phyloP scores from a whole-genome alignment of 768 basidiomycete genomes.

The Tulasnella sp. region DNA sequence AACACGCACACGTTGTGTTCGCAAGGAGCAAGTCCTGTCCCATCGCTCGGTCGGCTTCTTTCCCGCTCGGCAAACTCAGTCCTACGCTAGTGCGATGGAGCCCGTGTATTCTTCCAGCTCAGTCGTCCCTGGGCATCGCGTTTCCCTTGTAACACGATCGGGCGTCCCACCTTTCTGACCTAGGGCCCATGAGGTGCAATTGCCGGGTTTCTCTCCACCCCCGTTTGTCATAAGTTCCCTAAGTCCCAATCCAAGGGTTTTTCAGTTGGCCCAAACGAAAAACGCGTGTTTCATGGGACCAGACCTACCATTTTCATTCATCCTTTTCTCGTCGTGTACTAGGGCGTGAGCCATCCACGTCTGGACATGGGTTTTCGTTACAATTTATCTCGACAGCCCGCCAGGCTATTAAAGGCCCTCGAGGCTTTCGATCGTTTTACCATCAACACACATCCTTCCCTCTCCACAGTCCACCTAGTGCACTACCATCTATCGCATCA shows the following conservation, averaged over 20 bases:
- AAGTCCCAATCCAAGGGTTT: too few relatives aligned
- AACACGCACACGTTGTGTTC: conserved; percentile 7
- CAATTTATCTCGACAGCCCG: too few relatives aligned
- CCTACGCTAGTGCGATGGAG: conserved; percentile 1
- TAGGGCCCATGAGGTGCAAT: conserved; percentile 5
- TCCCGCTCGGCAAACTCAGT: conserved; percentile 14
- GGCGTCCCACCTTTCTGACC: conserved; percentile 1
- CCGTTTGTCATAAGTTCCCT: neutral
- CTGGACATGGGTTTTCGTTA: too few relatives aligned
- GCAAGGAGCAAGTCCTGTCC: conserved; percentile 3
- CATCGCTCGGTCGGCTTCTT: neutral
- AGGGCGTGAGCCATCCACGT: too few relatives aligned
- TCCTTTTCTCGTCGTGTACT: neutral
- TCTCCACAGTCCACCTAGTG: too few relatives aligned
- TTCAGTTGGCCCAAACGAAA: too few relatives aligned
- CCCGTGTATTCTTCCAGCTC: neutral
- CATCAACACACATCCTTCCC: too few relatives aligned
- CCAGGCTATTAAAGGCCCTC: too few relatives aligned
- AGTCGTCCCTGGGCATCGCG: conserved; percentile 8
- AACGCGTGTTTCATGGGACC: neutral
- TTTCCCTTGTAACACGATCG: conserved; percentile 4
- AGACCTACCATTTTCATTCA: neutral
- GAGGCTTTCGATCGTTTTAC: too few relatives aligned
- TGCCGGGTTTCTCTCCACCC: conserved; percentile 1
- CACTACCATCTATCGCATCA: too few relatives aligned